Conservation (phyloP, 2,329 filamentous ascomycete species). For the Trichophyton schoenleinii region DNA sequence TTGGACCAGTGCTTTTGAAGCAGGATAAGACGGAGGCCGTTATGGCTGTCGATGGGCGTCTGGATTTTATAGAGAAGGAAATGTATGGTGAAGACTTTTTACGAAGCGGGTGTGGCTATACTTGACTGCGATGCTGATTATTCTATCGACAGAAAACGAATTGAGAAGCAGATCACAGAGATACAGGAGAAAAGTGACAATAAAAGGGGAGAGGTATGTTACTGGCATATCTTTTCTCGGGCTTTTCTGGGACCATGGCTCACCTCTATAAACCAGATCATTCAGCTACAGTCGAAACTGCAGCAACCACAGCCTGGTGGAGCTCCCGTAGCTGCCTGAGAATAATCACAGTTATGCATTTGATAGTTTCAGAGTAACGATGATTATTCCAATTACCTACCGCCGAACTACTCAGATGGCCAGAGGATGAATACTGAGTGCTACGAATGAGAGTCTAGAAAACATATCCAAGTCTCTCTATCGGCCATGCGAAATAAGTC, state of each 20-base stretch:
- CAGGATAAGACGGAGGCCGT: constrained; percentile 86
- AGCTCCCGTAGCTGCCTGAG: not conserved
- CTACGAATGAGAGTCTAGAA: not conserved
- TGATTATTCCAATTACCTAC: not conserved
- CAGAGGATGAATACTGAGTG: not conserved
- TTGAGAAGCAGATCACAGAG: constrained; percentile 53
- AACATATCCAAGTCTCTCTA: not conserved
- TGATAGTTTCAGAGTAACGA: not conserved
- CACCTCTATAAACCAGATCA: constrained; percentile 19
- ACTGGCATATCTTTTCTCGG: not conserved
- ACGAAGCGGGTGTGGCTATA: not conserved
- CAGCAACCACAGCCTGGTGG: constrained; percentile 13
- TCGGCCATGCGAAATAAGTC: not conserved
- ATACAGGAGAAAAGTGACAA: constrained; percentile 53
- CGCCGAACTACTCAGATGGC: not conserved
- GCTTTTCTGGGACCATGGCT: not conserved
- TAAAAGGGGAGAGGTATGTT: constrained; percentile 50
- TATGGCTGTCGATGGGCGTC: constrained; percentile 74
- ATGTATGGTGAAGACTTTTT: constrained; percentile 51
- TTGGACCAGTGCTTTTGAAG: constrained; percentile 85
- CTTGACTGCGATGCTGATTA: not conserved
- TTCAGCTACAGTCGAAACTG: constrained; percentile 26
- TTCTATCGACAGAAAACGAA: constrained; percentile 42
- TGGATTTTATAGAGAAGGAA: constrained; percentile 88
- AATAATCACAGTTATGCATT: not conserved